phyloP scores from a whole-genome alignment of 2,329 filamentous ascomycete species.

The Ophiosphaerella herpotricha region DNA sequence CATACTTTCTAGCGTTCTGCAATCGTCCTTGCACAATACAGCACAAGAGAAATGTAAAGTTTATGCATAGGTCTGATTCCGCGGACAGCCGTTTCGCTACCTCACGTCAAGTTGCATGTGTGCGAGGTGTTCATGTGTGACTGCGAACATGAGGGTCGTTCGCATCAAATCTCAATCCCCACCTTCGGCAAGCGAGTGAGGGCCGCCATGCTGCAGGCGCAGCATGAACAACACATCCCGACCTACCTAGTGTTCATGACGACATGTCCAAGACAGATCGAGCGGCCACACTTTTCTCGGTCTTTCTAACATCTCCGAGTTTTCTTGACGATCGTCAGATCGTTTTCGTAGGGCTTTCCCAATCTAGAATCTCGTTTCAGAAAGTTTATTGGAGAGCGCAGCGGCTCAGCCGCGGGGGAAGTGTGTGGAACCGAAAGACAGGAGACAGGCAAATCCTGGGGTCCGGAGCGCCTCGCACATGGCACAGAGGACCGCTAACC shows the following conservation, averaged over 20 bases:
- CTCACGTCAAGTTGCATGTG: neutral
- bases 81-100: neutral
- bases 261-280: too few relatives aligned
- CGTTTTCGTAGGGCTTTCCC: constrained; percentile 3
- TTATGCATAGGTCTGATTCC: neutral
- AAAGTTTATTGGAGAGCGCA: constrained; percentile 8
- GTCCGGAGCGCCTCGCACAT: too few relatives aligned
- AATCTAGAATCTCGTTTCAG: constrained; percentile 6
- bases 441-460: neutral
- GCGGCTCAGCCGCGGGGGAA: constrained; percentile 1
- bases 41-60: neutral
- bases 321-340: neutral
- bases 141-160: neutral
- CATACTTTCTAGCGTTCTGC: constrained; percentile 1
- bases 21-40: constrained; percentile 2
- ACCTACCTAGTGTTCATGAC: too few relatives aligned
- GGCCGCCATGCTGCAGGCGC: too few relatives aligned
- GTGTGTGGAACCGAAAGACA: neutral
- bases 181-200: too few relatives aligned
- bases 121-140: neutral
- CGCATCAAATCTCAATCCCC: too few relatives aligned
- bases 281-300: neutral
- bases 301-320: neutral
- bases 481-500: too few relatives aligned
- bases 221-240: too few relatives aligned